Evolutionary conservation across 345 rosid genomes (phyloP), one percentile per base, ranked within the genome.

Genomic region (Sisymbrium altissimum): DNA sequence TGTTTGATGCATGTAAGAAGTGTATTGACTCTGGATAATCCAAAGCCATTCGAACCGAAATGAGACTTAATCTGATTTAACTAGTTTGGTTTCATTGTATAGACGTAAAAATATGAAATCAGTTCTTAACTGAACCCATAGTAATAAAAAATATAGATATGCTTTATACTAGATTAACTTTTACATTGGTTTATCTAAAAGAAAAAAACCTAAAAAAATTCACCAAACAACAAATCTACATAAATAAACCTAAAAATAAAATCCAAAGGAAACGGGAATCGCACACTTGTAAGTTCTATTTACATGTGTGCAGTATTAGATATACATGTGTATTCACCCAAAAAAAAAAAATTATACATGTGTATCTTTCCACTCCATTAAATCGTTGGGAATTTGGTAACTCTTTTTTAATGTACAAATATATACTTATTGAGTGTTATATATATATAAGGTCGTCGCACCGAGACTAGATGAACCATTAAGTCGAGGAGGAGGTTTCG

Each of bases 401-500:
- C 0, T 0, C 25, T 23, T 49, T 14, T 7, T 3, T 54, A 3
- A 4, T 33, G 0, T n/a, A 8, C 4, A 10, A 7, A 62, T 62
- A 25, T 48, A 27, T 29, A 11, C 5, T 2, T 3, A 18, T 68
- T 13, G 33, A 25, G 15, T 25, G 5, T 9, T 64, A 25, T 8
- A 6, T 64, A 53, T 32, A 27, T 25, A 53, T 53, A 43, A 66
- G 71, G 77, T 73, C 38, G 40, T 64, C 3, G 70, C 65, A 64
- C 18, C n/a, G 18, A 54, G 65, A 56, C 65, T 73, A 73, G 48
- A 73, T 18, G 58, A 73, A 64, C 49, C 71, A 11, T 35, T 64
- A 64, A 64, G 27, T 39, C 54, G 27, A 53, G 55, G 71, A 64
- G 64, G 70, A 23, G 77, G 77, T 55, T 73, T 73, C 4, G 17